Base-by-base conservation (phyloP, 805 yeast genomes). In the Lipomyces yamanashiensis region DNA sequence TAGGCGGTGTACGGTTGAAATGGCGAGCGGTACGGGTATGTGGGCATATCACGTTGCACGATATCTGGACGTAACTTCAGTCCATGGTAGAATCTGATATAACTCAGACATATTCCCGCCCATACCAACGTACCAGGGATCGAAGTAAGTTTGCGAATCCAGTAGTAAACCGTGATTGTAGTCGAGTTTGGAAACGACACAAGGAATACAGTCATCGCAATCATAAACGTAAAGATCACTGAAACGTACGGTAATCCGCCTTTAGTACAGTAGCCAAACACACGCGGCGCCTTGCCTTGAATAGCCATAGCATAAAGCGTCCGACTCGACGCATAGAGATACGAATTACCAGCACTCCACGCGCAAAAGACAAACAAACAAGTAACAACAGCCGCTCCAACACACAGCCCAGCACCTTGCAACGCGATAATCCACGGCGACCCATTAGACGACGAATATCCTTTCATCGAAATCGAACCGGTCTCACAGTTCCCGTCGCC, bases 351-450 rank as follows among this genome's bases (percentile, higher is more conserved):
- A 8, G 88, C 92, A 1, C 91, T 87, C 63, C 87, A 76, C 15
- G 87, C 87, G 41, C 69, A 66, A 44, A 66, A 66, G 40, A 66
- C 62, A 37, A 66, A 66, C 40, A 36, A 53, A 1, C 92, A 83
- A 63, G 87, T 81, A 72, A 87, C 75, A 68, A 88, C 86, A 36
- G 87, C 88, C 0, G 84, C 90, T 69, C 88, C 88, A 82, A 87
- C 80, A 48, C 88, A 80, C 63, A 87, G 85, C 34, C 88, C 87
- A 39, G 88, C 92, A 69, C 84, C 81, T 66, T 79, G 78, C 67
- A 88, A 84, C 39, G 92, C 87, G 74, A 88, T 85, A 40, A 88
- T 90, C 74, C 88, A 85, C n/a, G 93, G 92, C 7, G 90, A 86
- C 4, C 90, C 85, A 37, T 85, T 78, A 15, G 85, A 86, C 70